Evolutionary conservation across 352 stramenopile species (phyloP).

Genomic region (Phytophthora constricta): DNA sequence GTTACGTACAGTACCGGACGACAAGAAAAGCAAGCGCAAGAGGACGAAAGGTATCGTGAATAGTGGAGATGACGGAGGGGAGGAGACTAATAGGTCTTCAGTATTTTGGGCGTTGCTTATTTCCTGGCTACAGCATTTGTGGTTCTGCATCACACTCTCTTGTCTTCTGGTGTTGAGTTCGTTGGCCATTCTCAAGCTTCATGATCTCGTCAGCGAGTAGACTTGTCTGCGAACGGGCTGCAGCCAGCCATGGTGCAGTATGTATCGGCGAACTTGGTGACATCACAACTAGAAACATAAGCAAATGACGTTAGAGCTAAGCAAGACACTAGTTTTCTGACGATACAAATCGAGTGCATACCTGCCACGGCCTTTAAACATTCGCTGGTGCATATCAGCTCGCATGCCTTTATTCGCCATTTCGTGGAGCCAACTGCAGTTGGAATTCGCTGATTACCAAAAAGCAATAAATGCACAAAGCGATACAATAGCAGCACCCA

Average conservation of each 20-base stretch:
- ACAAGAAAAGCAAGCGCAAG: constrained; percentile 23
- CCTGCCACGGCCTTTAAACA: constrained; percentile 86
- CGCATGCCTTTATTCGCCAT: constrained; percentile 71
- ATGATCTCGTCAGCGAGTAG: constrained; percentile 53
- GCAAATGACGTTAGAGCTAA: not conserved
- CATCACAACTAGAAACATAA: constrained; percentile 61
- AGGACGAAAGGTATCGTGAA: constrained; percentile 19
- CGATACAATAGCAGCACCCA: constrained; percentile 22
- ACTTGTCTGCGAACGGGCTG: constrained; percentile 88
- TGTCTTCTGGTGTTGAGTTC: no score
- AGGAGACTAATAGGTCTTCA: constrained; percentile 33
- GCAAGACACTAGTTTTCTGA: constrained; percentile 6
- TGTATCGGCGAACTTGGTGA: constrained; percentile 85
- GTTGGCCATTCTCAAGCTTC: constrained; percentile 1
- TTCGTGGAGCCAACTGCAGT: constrained; percentile 81
- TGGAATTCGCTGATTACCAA: no score
- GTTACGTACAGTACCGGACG: constrained; percentile 21
- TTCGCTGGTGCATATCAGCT: constrained; percentile 78
- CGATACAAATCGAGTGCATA: constrained; percentile 29
- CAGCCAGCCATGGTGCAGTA: constrained; percentile 89
- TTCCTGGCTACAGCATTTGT: constrained; percentile 25
- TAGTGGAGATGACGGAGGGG: constrained; percentile 31
- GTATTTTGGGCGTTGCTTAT: constrained; percentile 37
- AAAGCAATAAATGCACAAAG: not conserved
- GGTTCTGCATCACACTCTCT: no score